A percentile compares a stretch with the other conserved stretches of the same genome.
These are phyloP conservation scores for Cryptomeria japonica DNA, from an alignment of 75 land plant genomes.

Conservation along the genomic window DNA sequence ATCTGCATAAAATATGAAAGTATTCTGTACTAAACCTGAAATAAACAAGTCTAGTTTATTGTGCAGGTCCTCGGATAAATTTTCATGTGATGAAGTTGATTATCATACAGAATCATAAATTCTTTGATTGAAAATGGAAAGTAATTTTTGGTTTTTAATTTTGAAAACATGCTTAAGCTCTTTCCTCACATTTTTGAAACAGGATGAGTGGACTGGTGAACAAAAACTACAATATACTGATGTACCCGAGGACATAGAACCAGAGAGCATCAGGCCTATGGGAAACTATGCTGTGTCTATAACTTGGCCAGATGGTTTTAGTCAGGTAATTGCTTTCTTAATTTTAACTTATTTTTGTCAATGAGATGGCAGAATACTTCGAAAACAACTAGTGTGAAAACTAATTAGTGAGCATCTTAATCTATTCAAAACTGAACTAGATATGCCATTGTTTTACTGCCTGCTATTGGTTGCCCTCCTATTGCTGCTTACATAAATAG, in stretches of 20 bases:
- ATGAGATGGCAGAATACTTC: not conserved
- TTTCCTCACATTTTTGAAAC: not conserved
- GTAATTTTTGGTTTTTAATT: not conserved
- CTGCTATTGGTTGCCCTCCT: not conserved
- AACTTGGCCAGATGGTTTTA: slow-evolving; percentile 98
- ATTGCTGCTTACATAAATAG: not conserved
- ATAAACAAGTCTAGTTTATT: not conserved
- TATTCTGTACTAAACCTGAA: not conserved
- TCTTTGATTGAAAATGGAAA: not conserved
- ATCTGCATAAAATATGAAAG: not conserved
- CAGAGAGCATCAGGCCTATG: slow-evolving; percentile 91
- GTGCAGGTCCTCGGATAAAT: not conserved
- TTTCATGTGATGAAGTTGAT: not conserved
- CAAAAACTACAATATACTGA: slow-evolving; percentile 74
- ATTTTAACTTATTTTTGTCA: slow-evolving; percentile 6
- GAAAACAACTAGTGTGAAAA: too few species aligned
- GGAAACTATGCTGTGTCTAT: slow-evolving; percentile 98
- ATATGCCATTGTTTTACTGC: not conserved
- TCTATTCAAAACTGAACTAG: not conserved
- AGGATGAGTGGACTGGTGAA: slow-evolving; percentile 99
- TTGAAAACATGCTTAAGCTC: not conserved
- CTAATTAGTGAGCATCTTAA: not conserved
- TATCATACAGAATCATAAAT: not conserved
- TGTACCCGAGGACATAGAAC: slow-evolving; percentile 93
- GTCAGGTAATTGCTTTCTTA: slow-evolving; percentile 59